These are phyloP conservation scores for Coemansia sp. DNA, from an alignment of 192 early-diverging fungal species.

Conservation along the genomic window DNA sequence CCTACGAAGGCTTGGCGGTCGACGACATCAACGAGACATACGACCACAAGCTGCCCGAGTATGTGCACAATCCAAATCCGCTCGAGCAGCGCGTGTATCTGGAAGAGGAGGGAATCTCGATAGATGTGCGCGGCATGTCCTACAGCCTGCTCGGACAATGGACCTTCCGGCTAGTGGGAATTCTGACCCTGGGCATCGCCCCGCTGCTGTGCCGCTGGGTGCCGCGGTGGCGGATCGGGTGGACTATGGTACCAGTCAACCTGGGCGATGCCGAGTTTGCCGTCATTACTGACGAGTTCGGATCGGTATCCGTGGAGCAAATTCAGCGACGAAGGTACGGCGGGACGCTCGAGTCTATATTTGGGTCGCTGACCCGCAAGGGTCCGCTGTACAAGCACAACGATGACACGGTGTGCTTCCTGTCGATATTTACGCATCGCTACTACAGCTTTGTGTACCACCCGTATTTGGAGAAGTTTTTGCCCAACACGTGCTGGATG, in stretches of 20 bases:
- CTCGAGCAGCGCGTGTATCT: conserved; percentile 55
- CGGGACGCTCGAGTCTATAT: conserved; percentile 66
- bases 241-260: conserved; percentile 61
- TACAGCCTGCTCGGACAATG: conserved; percentile 49
- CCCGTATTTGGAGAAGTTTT: conserved; percentile 43
- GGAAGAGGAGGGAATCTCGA: conserved; percentile 66
- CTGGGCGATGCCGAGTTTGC: conserved; percentile 70
- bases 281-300: conserved; percentile 72
- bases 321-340: conserved; percentile 60
- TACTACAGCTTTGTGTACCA: conserved; percentile 54
- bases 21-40: conserved; percentile 53
- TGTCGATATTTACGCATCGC: conserved; percentile 47
- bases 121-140: conserved; percentile 58
- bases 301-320: conserved; percentile 50
- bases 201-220: conserved; percentile 85
- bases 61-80: conserved; percentile 42
- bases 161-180: conserved; percentile 61
- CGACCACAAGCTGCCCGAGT: conserved; percentile 48
- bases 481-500: conserved; percentile 50
- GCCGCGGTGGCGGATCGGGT: conserved; percentile 65
- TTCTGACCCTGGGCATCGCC: conserved; percentile 65
- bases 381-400: conserved; percentile 27
- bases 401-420: conserved; percentile 29
- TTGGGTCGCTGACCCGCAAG: conserved; percentile 46
- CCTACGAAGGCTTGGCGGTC: conserved; percentile 48